phyloP scores from a whole-genome alignment of 2,329 filamentous ascomycete species.

The Hortaea sp. region DNA sequence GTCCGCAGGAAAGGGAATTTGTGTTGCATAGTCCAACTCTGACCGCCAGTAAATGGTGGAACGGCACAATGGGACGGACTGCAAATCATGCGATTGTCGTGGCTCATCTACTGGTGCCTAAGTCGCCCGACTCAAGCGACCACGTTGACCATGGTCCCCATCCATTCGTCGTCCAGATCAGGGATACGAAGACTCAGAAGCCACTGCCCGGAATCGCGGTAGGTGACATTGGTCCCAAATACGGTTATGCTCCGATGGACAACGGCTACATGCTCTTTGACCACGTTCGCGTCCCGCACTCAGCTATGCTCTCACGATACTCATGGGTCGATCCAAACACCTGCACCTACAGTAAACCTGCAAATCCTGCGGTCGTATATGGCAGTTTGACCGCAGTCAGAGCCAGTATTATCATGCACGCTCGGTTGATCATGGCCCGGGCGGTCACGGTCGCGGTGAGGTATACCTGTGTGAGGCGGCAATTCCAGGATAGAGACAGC shows the following conservation, averaged over 20 bases:
- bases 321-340: constrained; percentile 38
- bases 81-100: constrained; percentile 47
- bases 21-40: constrained; percentile 42
- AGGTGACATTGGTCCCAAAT: constrained; percentile 47
- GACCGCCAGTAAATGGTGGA: constrained; percentile 47
- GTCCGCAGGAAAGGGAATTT: constrained; percentile 36
- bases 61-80: constrained; percentile 42
- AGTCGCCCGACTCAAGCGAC: constrained; percentile 17
- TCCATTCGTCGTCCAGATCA: constrained; percentile 43
- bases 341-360: constrained; percentile 35
- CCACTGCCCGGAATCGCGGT: constrained; percentile 40
- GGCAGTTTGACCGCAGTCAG: constrained; percentile 41
- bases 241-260: constrained; percentile 37
- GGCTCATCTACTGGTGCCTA: constrained; percentile 40
- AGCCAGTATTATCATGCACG: constrained; percentile 40
- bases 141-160: constrained; percentile 41
- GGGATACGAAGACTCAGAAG: constrained; percentile 38
- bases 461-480: constrained; percentile 39
- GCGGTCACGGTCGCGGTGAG: constrained; percentile 44
- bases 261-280: constrained; percentile 44
- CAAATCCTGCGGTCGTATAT: constrained; percentile 41
- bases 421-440: constrained; percentile 41
- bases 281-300: constrained; percentile 36
- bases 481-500: constrained; percentile 42
- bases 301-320: constrained; percentile 41